Base-by-base conservation (phyloP, 2,329 filamentous ascomycete genomes). In the Chalaropsis ovoidea region DNA sequence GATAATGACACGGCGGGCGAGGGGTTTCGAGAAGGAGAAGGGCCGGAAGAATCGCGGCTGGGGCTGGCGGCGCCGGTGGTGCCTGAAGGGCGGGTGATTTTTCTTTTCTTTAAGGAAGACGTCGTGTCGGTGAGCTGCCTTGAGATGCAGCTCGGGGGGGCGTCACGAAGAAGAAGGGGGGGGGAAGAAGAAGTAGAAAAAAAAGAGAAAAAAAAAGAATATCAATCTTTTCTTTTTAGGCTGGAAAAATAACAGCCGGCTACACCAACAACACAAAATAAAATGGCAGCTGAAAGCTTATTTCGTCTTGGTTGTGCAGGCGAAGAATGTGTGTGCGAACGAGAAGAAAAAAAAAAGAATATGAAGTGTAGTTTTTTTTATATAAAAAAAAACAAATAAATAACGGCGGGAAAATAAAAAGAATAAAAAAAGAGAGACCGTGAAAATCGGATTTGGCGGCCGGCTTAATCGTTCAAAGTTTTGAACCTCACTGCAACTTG, bases 81-180 rank as follows among this genome's bases (percentile, higher is more conserved):
- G 62, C 54, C 65, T 67, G 75, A 74, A 73, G 75, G 77, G 71
- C 78, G 80, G 72, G 76, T 69, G 67, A 86, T 81, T 81, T 83
- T 86, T 80, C 84, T 81, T 84, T 86, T 87, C 83, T 86, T 87
- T 81, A 78, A 80, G 79, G 83, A 86, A 84, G 84, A 86, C 84
- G 84, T 87, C 76, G 81, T 87, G 84, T 82, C 79, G 75, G 80
- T 77, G 84, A 86, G 84, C 84, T 86, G 83, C 84, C 74, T 74
- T 56, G 71, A 72, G 39, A 35, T 60, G 82, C 82, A 85, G 82
- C 82, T 85, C 82, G 76, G 72, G 72, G 72, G 70, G 67, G 69
- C 64, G 65, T 62, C 47, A 54, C 47, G 17, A 49, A 62, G 64
- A 22, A 41, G 64, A 68, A 68, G 62, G 63, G 64, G 43, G 47